phyloP scores from a whole-genome alignment of 2,329 filamentous ascomycete genomes.

The Epichloe gansuensis region DNA sequence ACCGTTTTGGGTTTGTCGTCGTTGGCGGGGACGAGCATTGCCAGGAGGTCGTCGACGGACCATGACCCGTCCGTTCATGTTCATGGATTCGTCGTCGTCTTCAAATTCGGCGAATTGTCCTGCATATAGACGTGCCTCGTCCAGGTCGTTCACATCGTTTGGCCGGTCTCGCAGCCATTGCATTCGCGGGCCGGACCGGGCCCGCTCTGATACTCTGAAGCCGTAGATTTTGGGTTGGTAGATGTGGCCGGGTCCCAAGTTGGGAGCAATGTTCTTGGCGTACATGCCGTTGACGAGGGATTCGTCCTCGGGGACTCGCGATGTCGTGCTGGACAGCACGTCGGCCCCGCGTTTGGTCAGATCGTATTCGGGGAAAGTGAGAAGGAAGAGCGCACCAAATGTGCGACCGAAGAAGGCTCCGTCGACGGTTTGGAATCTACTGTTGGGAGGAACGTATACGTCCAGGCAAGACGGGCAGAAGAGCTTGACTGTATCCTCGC shows the following conservation, averaged over 20 bases:
- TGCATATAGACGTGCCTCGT: slow-evolving; percentile 55
- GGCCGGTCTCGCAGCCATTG: slow-evolving; percentile 88
- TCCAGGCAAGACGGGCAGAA: slow-evolving; percentile 96
- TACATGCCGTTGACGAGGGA: slow-evolving; percentile 73
- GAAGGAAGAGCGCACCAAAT: slow-evolving; percentile 92
- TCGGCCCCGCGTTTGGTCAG: slow-evolving; percentile 60
- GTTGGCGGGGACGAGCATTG: slow-evolving; percentile 28
- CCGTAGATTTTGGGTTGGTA: slow-evolving; percentile 96
- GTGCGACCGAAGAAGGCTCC: slow-evolving; percentile 97
- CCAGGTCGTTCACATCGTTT: slow-evolving; percentile 64
- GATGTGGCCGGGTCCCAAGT: slow-evolving; percentile 68
- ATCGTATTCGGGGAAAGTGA: slow-evolving; percentile 95
- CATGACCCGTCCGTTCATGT: slow-evolving; percentile 27
- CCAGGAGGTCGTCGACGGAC: slow-evolving; percentile 33
- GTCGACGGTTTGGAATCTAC: slow-evolving; percentile 91
- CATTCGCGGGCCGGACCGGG: slow-evolving; percentile 86
- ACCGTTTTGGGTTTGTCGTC: slow-evolving; percentile 37
- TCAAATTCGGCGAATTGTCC: slow-evolving; percentile 44
- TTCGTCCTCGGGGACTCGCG: slow-evolving; percentile 29
- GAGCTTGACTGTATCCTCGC: slow-evolving; percentile 94
- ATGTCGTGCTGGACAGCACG: slow-evolving; percentile 30
- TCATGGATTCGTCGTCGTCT: slow-evolving; percentile 44
- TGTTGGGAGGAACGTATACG: slow-evolving; percentile 95
- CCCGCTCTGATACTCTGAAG: slow-evolving; percentile 84
- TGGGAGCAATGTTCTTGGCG: slow-evolving; percentile 76